Base-by-base conservation (phyloP, 139 green algal genomes). In the Bryopsis sp. region DNA sequence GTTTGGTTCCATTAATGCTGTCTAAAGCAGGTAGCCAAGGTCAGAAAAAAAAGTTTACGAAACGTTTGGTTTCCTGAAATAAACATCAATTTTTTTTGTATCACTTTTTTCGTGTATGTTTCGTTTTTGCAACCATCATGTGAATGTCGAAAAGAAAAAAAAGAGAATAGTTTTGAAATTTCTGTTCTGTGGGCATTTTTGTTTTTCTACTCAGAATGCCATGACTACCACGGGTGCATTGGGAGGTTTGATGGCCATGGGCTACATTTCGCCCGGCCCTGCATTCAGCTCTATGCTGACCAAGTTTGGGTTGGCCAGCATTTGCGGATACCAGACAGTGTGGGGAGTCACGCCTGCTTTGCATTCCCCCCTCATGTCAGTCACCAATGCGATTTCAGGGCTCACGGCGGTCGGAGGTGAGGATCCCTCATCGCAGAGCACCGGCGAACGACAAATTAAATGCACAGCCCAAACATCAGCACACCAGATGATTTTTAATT, bases 361-460 rank as follows among this genome's bases (percentile, higher is more conserved):
- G 62, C 91, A 97, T 83, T 90, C 84, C 29, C 91, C 90, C 15
- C 81, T 97, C 47, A 97, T 97, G 91, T 85, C 72, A 8, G 90
- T 97, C 28, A 96, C 91, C 64, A 97, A 97, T 74, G 91, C 91
- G 46, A 94, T 97, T 57, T 89, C 77, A 1, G 89, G 84, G 28
- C 62, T 84, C 6, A 82, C 75, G 1, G 72, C 75, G 2, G 76
- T 81, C 32, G 59, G 59, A 39, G 72, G 72, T 57, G 58, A 31
- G 58, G 2, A 3, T 8, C n/a, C 47, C 47, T 24, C 47, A 57
- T 24, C 47, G 22, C 47, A 57, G 22, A 22, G 22, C 47, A 57
- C 47, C 47, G 22, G n/a, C n/a, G n/a, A n/a, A n/a, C n/a, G n/a
- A n/a, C n/a, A n/a, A n/a, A n/a, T n/a, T n/a, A n/a, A n/a, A n/a